These are phyloP conservation scores for Kazachstania bromeliacearum DNA, from an alignment of 805 yeast genomes.

Conservation along the genomic window DNA sequence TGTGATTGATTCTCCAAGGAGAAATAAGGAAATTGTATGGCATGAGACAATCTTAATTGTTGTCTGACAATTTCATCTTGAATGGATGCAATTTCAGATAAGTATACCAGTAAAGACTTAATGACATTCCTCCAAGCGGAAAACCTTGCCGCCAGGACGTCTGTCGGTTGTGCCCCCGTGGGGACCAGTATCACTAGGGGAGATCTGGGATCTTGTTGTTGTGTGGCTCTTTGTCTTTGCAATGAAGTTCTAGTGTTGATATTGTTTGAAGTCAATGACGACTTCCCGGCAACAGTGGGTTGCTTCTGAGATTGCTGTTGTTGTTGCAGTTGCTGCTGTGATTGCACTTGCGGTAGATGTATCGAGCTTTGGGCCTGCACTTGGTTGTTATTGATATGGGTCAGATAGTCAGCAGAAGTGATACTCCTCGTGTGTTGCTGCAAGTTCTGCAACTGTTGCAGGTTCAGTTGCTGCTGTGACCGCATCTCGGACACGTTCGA, in stretches of 20 bases:
- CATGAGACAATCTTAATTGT: slow-evolving; percentile 70
- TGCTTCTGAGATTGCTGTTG: slow-evolving; percentile 2
- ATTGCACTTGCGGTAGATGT: slow-evolving; percentile 7
- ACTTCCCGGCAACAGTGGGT: slow-evolving; percentile 1
- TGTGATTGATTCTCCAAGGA: slow-evolving; percentile 23
- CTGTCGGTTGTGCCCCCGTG: slow-evolving; percentile 69
- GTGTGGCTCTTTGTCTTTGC: slow-evolving; percentile 8
- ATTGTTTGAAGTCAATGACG: slow-evolving; percentile 2
- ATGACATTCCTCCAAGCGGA: slow-evolving; percentile 79
- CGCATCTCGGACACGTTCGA: slow-evolving; percentile 29
- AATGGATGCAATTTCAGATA: slow-evolving; percentile 70
- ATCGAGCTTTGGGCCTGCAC: slow-evolving; percentile 1
- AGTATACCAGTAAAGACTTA: slow-evolving; percentile 61
- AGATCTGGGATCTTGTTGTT: slow-evolving; percentile 36
- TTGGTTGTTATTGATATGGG: slow-evolving; percentile 1
- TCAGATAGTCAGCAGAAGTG: slow-evolving; percentile 21
- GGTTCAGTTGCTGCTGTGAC: slow-evolving; percentile 39
- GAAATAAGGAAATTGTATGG: slow-evolving; percentile 42
- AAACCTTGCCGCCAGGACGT: slow-evolving; percentile 72
- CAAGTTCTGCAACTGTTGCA: slow-evolving; percentile 37
- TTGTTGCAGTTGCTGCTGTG: slow-evolving; percentile 6
- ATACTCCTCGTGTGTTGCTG: slow-evolving; percentile 38
- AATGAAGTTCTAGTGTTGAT: slow-evolving; percentile 8
- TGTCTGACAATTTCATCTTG: slow-evolving; percentile 86
- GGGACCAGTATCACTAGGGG: slow-evolving; percentile 46